phyloP scores from a whole-genome alignment of 768 basidiomycete genomes.

The Kwoniella pini region DNA sequence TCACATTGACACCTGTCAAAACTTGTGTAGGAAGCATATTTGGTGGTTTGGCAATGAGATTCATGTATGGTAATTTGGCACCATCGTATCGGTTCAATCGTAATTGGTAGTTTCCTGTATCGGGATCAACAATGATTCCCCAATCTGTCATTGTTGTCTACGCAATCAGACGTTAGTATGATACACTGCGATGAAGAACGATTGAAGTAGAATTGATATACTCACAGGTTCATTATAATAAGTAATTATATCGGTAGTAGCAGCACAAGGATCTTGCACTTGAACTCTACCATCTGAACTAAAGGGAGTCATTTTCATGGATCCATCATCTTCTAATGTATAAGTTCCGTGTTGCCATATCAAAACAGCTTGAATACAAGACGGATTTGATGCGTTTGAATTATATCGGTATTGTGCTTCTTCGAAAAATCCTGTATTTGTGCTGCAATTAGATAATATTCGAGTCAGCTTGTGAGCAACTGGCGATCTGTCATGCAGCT shows the following conservation, averaged over 20 bases:
- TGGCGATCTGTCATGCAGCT: no score
- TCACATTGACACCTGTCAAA: slow-evolving; percentile 60
- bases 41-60: slow-evolving; percentile 62
- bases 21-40: slow-evolving; percentile 79
- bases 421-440: slow-evolving; percentile 77
- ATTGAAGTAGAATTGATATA: slow-evolving; percentile 5
- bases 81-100: slow-evolving; percentile 80
- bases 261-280: slow-evolving; percentile 89
- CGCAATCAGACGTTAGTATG: neutral
- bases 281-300: slow-evolving; percentile 85
- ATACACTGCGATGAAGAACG: neutral
- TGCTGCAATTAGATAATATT: slow-evolving; percentile 60
- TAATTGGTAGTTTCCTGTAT: slow-evolving; percentile 64
- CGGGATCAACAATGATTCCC: slow-evolving; percentile 71
- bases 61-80: slow-evolving; percentile 66
- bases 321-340: slow-evolving; percentile 70
- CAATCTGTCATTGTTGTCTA: slow-evolving; percentile 59
- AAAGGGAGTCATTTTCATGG: slow-evolving; percentile 71
- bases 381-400: slow-evolving; percentile 79
- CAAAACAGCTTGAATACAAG: slow-evolving; percentile 84
- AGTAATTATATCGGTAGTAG: slow-evolving; percentile 82
- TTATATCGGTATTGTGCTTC: slow-evolving; percentile 85
- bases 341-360: slow-evolving; percentile 88
- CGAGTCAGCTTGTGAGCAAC: no score
- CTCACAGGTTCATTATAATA: slow-evolving; percentile 73